Conservation (phyloP, 2,329 filamentous ascomycete species). For the Pyrenochaeta sp. region DNA sequence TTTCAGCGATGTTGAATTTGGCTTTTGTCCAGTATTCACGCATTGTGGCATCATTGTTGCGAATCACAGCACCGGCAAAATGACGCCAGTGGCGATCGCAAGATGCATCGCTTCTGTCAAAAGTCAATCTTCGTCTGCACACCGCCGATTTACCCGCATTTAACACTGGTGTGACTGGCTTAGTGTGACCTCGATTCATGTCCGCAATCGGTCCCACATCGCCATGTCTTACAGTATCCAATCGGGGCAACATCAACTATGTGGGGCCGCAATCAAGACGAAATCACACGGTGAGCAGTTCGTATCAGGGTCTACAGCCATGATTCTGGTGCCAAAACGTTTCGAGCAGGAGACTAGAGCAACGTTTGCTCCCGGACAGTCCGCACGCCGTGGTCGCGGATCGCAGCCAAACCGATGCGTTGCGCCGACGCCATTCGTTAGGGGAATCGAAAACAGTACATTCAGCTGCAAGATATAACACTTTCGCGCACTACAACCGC, state of each 20-base stretch:
- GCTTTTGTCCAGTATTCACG: too few relatives aligned
- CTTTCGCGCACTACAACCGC: constrained; percentile 1
- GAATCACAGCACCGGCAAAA: too few relatives aligned
- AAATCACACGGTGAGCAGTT: constrained; percentile 10
- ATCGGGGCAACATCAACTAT: constrained; percentile 8
- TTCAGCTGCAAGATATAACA: too few relatives aligned
- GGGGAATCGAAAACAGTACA: too few relatives aligned
- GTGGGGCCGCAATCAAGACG: constrained; percentile 23
- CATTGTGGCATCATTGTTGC: too few relatives aligned
- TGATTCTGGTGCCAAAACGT: background rate
- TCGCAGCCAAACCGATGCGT: background rate
- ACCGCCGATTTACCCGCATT: background rate
- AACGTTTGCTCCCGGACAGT: constrained; percentile 3
- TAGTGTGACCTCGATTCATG: constrained; percentile 5
- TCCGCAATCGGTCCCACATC: background rate
- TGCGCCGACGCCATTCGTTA: background rate
- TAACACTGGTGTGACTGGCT: constrained; percentile 7
- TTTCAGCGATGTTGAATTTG: too few relatives aligned
- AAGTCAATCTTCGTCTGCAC: background rate
- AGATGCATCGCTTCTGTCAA: background rate
- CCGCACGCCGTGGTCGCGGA: background rate
- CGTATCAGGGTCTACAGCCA: background rate
- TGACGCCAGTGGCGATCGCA: too few relatives aligned
- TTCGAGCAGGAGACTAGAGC: constrained; percentile 7
- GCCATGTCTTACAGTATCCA: background rate